Evolutionary conservation across 2,329 filamentous ascomycete species (phyloP), one percentile per base, ranked within the genome.

Genomic region (Dothiorella sarmentorum): DNA sequence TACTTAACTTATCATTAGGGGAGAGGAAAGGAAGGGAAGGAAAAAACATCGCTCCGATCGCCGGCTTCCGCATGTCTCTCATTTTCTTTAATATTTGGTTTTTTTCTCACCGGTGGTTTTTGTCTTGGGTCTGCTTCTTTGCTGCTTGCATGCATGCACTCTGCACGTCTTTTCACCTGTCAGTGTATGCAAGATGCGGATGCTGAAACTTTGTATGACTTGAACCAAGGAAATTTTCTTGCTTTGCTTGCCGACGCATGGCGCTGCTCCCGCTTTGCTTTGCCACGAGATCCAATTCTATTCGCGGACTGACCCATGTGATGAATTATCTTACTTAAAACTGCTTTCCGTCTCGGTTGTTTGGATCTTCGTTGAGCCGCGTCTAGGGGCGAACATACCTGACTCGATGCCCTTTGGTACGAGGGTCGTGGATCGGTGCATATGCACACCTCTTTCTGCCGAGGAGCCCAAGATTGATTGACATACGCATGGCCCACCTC

Each of bases 181-280:
- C 3, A 15, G 10, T 24, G 20, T n/a, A 51, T 51, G 45, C 45
- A 31, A 51, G 45, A 51, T 51, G 45, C 45, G 45, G 45, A 37
- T 51, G 45, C 45, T 51, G 45, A 51, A 51, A 51, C 45, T 51
- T n/a, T 51, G 45, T 51, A 31, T 24, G 20, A 51, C 45, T 15
- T 10, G 40, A 44, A 15, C 20, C 13, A n/a, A 18, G 35, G 18
- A 49, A 35, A 49, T 9, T 22, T 26, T 31, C 45, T 51, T 37
- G 45, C 45, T 38, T 29, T 9, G 20, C 18, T 27, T 18, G 26
- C 45, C 24, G 10, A 26, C 20, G 45, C 27, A 51, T 22, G n/a
- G n/a, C n/a, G n/a, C n/a, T n/a, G n/a, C n/a, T 51, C 29, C 45
- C 17, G 45, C 45, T 51, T 37, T 7, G n/a, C 29, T 27, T 24